These are phyloP conservation scores for Vitis rupestris DNA, from an alignment of 164 flowering plant genomes.

Conservation along the genomic window DNA sequence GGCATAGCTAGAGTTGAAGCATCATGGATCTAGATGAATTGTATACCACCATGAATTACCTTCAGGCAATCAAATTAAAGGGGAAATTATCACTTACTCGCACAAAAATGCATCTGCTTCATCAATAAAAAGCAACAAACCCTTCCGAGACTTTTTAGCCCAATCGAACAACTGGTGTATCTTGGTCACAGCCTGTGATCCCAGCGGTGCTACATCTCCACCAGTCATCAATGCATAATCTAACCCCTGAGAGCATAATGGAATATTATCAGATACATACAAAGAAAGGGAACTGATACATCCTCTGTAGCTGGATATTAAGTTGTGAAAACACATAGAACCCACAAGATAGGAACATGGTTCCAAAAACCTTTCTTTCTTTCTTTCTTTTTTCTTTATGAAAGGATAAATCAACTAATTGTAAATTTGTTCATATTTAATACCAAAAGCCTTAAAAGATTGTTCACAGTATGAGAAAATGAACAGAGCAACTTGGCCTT, in stretches of 20 bases:
- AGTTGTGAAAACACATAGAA: neutral
- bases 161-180: slow-evolving; percentile 97
- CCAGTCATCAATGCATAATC: slow-evolving; percentile 99
- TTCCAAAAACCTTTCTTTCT: neutral
- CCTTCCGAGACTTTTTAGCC: slow-evolving; percentile 84
- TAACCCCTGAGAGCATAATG: slow-evolving; percentile 59
- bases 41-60: no score
- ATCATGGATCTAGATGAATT: no score
- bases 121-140: slow-evolving; percentile 92
- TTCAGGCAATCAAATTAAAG: neutral
- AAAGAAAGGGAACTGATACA: neutral
- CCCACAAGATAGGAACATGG: neutral
- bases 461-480: no score
- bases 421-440: no score
- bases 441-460: no score
- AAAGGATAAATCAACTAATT: no score
- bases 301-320: neutral
- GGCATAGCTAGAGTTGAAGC: no score
- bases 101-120: slow-evolving; percentile 99
- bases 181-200: slow-evolving; percentile 96
- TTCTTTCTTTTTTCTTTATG: no score
- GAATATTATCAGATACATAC: neutral
- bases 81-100: slow-evolving; percentile 65
- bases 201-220: slow-evolving; percentile 98
- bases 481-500: no score